Base-by-base conservation (phyloP, 2,329 filamentous ascomycete species). In the Incumbomyces delicatus region DNA sequence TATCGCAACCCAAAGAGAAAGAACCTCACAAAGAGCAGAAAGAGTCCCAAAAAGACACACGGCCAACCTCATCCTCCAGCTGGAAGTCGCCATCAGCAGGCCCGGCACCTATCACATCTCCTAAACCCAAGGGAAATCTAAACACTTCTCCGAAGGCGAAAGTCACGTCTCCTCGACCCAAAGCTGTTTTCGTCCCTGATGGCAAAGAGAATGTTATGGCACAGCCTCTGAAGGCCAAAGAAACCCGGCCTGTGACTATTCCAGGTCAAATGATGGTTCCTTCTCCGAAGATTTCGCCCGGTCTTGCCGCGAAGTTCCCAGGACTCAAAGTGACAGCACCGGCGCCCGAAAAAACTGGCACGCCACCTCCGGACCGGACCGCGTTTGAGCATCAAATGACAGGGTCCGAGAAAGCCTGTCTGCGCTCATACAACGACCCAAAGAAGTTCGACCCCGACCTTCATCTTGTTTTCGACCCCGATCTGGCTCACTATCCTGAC, bases 371-470 rank as follows among this genome's bases (percentile, higher is more conserved):
- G 22, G 22, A 27, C 22, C 22, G 22, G 8, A 27, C 22, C 8
- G 22, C 22, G 8, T 27, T 27, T 27, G 22, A 27, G 8, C 22
- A 27, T 8, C 22, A 8, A 27, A 27, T 27, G 22, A 30, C 50
- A 56, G 29, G 38, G 38, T 29, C 49, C 54, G 29, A 50, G 51
- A n/a, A 48, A 49, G 29, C 33, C 42, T 18, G 8, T 4, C 22
- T 27, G 22, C 5, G 22, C 22, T 5, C 4, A 27, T 27, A 27
- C 22, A 4, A 27, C 22, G 22, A 27, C 22, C 5, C 8, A 27
- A 8, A 27, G 5, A 27, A 8, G 4, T 27, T 27, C 22, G 22
- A 27, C 22, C 22, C 22, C 22, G 22, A 27, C 22, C 22, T 4
- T 8, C 22, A 27, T 8, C 22, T 27, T 5, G 22, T 27, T 8